phyloP scores from a whole-genome alignment of 495 filamentous ascomycete species.

The Annulohypoxylon bovei region DNA sequence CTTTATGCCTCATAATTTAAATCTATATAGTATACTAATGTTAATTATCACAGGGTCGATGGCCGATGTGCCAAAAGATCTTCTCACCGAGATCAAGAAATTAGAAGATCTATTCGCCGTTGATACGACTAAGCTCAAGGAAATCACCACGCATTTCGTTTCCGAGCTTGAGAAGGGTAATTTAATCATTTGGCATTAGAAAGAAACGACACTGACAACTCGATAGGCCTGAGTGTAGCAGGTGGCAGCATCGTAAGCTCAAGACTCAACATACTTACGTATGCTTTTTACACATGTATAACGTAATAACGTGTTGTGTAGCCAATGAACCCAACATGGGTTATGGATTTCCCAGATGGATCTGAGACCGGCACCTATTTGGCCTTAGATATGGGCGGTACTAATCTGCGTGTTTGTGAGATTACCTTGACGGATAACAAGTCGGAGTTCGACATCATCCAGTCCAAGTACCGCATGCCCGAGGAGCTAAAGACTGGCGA shows the following conservation, averaged over 20 bases:
- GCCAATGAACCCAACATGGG: slow-evolving; percentile 99
- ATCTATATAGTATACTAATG: slow-evolving; percentile 26
- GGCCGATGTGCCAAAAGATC: slow-evolving; percentile 76
- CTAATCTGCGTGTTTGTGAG: slow-evolving; percentile 97
- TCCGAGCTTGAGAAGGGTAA: slow-evolving; percentile 87
- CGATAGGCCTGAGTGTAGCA: slow-evolving; percentile 78
- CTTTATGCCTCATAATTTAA: not conserved
- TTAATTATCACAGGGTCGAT: slow-evolving; percentile 47
- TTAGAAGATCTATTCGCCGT: slow-evolving; percentile 90
- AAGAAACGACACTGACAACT: slow-evolving; percentile 22
- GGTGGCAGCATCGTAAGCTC: slow-evolving; percentile 89
- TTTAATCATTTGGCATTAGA: slow-evolving; percentile 32
- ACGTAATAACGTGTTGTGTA: slow-evolving; percentile 48
- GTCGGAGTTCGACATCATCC: slow-evolving; percentile 98
- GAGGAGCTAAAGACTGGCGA: slow-evolving; percentile 93
- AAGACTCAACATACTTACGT: not conserved
- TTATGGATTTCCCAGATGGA: slow-evolving; percentile 91
- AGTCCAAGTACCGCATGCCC: slow-evolving; percentile 98
- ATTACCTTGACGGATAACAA: slow-evolving; percentile 89
- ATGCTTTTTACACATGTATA: slow-evolving; percentile 30
- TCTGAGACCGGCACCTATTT: slow-evolving; percentile 90
- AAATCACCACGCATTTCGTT: slow-evolving; percentile 88
- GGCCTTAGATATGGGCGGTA: slow-evolving; percentile 97
- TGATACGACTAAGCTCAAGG: slow-evolving; percentile 80
- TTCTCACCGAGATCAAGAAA: slow-evolving; percentile 82